Base-by-base conservation (phyloP, 805 yeast genomes). In the Saccharomycopsis fermentans region DNA sequence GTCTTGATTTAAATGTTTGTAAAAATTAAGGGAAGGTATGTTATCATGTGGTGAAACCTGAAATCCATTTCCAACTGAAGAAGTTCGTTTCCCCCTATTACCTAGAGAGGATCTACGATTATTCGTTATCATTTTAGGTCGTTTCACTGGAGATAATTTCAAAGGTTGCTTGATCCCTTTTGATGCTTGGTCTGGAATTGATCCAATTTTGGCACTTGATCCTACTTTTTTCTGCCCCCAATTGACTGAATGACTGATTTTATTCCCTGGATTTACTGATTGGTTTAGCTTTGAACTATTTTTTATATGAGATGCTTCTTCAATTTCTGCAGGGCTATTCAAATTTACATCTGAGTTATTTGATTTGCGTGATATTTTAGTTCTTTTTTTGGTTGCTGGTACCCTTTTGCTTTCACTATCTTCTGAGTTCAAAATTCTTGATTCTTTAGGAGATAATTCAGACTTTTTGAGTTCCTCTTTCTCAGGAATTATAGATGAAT, bases 61-160 rank as follows among this genome's bases (percentile, higher is more conserved):
- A 63, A 81, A 81, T 2, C 91, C 92, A 65, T 84, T 85, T 1
- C 91, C 90, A 6, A 86, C 79, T 0, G 90, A 83, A 66, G 87
- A 86, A 1, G 83, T 80, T 32, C 94, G 70, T 65, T 84, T 84
- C 6, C 94, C 94, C 36, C 94, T 72, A 56, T 79, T 77, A 43
- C 77, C 67, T 63, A 83, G 70, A 1, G 86, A 81, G 1, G 81
- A 66, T 56, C 86, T 67, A 63, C 86, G 72, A 52, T 69, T 70
- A 55, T 68, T 59, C 27, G 69, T 66, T 12, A 69, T 59, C 27
- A 69, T 59, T 27, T 61, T 65, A 14, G 56, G 59, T n/a, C 60
- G 56, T 58, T 58, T 54, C 21, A 61, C 52, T 8, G 66, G 65
- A n/a, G 65, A 58, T 37, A 63, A 35, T 39, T 59, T 61, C 21